Conservation (phyloP, 78 protist species). For the Carpediemonas membranifera region DNA sequence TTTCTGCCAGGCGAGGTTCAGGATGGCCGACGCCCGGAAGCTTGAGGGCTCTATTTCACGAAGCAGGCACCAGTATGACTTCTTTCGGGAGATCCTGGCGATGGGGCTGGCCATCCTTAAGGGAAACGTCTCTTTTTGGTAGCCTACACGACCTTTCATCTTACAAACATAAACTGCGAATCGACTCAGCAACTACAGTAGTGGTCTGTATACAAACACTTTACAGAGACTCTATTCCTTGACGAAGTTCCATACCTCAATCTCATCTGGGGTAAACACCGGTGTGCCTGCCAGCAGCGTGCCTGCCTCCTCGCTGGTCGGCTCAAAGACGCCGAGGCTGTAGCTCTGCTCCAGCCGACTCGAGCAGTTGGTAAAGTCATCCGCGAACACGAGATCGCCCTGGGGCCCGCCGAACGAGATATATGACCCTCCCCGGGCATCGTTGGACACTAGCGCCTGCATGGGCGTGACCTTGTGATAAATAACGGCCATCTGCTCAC, state of each 20-base stretch:
- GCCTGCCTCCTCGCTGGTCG: background rate
- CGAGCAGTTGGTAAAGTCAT: background rate
- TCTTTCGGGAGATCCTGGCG: no score
- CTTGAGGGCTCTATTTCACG: no score
- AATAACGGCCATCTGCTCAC: no score
- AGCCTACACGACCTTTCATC: no score
- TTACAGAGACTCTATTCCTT: background rate
- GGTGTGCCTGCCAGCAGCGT: conserved; percentile 2
- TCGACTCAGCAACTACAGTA: no score
- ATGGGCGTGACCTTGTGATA: no score
- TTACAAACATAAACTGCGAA: no score
- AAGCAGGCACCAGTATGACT: no score
- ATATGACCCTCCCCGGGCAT: background rate
- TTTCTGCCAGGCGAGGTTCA: no score
- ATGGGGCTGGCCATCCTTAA: no score
- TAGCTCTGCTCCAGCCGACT: background rate
- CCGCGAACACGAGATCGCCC: background rate
- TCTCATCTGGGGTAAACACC: conserved; percentile 1
- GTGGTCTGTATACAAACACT: background rate
- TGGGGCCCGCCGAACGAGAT: background rate
- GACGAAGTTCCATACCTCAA: conserved; percentile 5
- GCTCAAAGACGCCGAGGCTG: background rate
- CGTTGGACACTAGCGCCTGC: background rate
- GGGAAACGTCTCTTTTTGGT: no score
- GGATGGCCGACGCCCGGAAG: no score